These are phyloP conservation scores for Botrytis porri DNA, from an alignment of 2,329 filamentous ascomycete species.

Conservation along the genomic window DNA sequence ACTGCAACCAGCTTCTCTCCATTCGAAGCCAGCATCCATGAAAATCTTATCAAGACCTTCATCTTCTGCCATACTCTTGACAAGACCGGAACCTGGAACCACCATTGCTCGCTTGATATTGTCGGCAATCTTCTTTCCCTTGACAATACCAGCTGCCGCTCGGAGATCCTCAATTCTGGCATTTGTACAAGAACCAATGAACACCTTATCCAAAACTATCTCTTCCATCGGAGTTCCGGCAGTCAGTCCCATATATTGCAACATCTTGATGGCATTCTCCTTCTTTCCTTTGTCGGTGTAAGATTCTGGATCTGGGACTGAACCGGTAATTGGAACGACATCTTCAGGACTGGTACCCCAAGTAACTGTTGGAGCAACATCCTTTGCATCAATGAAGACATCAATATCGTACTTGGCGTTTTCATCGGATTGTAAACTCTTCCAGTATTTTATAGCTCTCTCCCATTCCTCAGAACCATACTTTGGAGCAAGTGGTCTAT, in stretches of 20 bases:
- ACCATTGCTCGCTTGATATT: slow-evolving; percentile 96
- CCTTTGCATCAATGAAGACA: slow-evolving; percentile 85
- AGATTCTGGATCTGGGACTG: slow-evolving; percentile 86
- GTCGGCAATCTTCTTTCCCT: slow-evolving; percentile 79
- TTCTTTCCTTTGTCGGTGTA: slow-evolving; percentile 80
- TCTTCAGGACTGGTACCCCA: slow-evolving; percentile 98
- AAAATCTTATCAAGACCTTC: slow-evolving; percentile 96
- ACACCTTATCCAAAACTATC: slow-evolving; percentile 90
- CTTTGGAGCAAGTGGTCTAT: slow-evolving; percentile 82
- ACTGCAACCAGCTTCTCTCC: slow-evolving; percentile 96
- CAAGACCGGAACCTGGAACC: slow-evolving; percentile 89
- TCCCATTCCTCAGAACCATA: slow-evolving; percentile 81
- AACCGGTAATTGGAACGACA: slow-evolving; percentile 87
- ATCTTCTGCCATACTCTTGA: slow-evolving; percentile 86
- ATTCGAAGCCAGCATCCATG: slow-evolving; percentile 87
- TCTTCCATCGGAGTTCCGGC: slow-evolving; percentile 88
- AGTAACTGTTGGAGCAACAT: slow-evolving; percentile 88
- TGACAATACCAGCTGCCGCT: slow-evolving; percentile 78
- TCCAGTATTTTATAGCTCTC: slow-evolving; percentile 85
- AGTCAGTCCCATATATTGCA: slow-evolving; percentile 94
- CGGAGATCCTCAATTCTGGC: slow-evolving; percentile 93
- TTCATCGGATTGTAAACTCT: slow-evolving; percentile 77
- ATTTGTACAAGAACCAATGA: slow-evolving; percentile 98
- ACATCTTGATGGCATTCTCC: slow-evolving; percentile 71
- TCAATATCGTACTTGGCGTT: slow-evolving; percentile 87